phyloP scores from a whole-genome alignment of 768 basidiomycete genomes.

The Mycena floridula region DNA sequence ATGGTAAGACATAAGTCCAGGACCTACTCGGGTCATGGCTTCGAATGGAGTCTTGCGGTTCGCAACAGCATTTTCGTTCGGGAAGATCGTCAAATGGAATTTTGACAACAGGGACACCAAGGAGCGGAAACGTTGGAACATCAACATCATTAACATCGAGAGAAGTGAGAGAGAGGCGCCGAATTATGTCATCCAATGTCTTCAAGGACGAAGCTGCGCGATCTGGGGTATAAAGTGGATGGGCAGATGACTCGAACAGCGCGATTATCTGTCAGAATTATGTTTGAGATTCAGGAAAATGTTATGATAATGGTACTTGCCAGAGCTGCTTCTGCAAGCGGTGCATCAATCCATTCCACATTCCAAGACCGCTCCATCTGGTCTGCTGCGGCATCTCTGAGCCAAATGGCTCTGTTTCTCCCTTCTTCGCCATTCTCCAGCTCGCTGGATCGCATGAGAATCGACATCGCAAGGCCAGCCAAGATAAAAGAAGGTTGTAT shows the following conservation, averaged over 20 bases:
- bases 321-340: constrained; percentile 68
- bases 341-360: constrained; percentile 49
- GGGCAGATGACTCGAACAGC: constrained; percentile 70
- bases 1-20: constrained; percentile 50
- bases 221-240: constrained; percentile 55
- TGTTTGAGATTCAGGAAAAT: no score
- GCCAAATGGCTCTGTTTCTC: constrained; percentile 46
- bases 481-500: constrained; percentile 72
- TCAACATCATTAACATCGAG: constrained; percentile 53
- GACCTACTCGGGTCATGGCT: constrained; percentile 31
- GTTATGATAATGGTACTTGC: constrained; percentile 29
- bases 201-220: constrained; percentile 50
- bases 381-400: constrained; percentile 50
- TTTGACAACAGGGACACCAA: constrained; percentile 44
- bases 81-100: constrained; percentile 9
- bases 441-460: constrained; percentile 68
- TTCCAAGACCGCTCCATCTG: constrained; percentile 47
- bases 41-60: constrained; percentile 28
- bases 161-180: constrained; percentile 44
- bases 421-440: constrained; percentile 49
- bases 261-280: constrained; percentile 60
- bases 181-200: constrained; percentile 60
- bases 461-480: constrained; percentile 63
- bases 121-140: constrained; percentile 45
- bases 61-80: constrained; percentile 39